These are phyloP conservation scores for Solanum lycopersicoides DNA, from an alignment of 257 asterid species.

Conservation along the genomic window DNA sequence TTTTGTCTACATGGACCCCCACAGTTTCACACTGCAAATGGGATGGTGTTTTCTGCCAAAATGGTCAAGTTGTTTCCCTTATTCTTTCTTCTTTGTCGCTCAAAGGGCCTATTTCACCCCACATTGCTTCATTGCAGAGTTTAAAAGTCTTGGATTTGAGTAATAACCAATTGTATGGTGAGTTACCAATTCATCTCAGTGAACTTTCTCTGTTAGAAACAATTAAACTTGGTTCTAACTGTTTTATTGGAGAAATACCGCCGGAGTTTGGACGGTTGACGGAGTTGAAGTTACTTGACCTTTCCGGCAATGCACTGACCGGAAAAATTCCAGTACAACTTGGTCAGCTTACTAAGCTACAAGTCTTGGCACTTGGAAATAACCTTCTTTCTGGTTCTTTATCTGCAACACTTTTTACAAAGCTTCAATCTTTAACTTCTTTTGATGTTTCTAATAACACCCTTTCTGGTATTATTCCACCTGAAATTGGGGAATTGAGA, in stretches of 20 bases:
- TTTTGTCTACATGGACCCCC: conserved; percentile 47
- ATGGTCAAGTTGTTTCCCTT: conserved; percentile 43
- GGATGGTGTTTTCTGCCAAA: conserved; percentile 58
- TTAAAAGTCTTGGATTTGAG: conserved; percentile 47
- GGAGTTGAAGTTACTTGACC: conserved; percentile 38
- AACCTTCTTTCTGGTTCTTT: conserved; percentile 61
- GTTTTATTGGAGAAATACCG: conserved; percentile 47
- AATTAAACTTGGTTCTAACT: conserved; percentile 57
- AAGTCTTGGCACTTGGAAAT: conserved; percentile 52
- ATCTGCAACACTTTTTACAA: conserved; percentile 27
- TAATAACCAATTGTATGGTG: conserved; percentile 39
- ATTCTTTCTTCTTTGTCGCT: conserved; percentile 37
- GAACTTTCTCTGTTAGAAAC: conserved; percentile 24
- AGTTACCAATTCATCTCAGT: conserved; percentile 43
- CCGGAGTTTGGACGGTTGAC: conserved; percentile 41
- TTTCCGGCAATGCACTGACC: conserved; percentile 58
- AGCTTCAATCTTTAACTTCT: conserved; percentile 32
- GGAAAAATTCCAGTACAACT: conserved; percentile 55
- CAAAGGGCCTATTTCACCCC: conserved; percentile 33
- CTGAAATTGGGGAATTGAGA: conserved; percentile 42
- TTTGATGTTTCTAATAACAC: conserved; percentile 78
- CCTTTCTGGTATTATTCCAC: conserved; percentile 51
- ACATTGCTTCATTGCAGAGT: conserved; percentile 18
- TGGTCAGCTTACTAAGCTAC: conserved; percentile 40
- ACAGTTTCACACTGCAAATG: conserved; percentile 52